Percentiles rank a stretch among this genome's conserved stretches.
These are phyloP conservation scores for Penicillium glabrum DNA, from an alignment of 2,329 filamentous ascomycete genomes.

Conservation along the genomic window DNA sequence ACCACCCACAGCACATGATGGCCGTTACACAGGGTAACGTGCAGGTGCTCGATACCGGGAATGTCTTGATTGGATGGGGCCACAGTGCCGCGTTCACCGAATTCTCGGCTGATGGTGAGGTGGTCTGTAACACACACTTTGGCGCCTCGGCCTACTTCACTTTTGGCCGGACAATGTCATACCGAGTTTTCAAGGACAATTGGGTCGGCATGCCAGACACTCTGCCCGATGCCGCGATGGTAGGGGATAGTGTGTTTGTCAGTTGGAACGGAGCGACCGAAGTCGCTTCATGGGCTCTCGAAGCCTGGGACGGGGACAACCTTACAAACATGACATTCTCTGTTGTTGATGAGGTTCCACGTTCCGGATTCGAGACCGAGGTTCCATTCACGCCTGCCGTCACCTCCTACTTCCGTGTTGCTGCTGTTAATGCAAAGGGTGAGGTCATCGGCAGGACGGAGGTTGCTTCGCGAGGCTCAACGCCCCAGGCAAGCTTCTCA, in stretches of 20 bases:
- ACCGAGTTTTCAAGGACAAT: conserved; percentile 54
- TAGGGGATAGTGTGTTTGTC: conserved; percentile 22
- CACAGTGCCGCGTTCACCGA: conserved; percentile 53
- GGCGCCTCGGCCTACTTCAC: conserved; percentile 48
- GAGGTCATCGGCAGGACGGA: conserved; percentile 22
- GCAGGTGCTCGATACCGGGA: conserved; percentile 33
- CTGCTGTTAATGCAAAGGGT: conserved; percentile 19
- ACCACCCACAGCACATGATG: conserved; percentile 20
- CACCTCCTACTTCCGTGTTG: conserved; percentile 19
- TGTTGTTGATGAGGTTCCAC: conserved; percentile 11
- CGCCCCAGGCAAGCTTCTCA: neutral
- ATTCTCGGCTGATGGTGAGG: conserved; percentile 29
- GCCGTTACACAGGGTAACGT: conserved; percentile 21
- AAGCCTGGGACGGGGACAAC: conserved; percentile 18
- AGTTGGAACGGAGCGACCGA: conserved; percentile 42
- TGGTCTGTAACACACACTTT: conserved; percentile 30
- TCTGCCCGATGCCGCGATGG: conserved; percentile 22
- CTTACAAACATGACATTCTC: conserved; percentile 16
- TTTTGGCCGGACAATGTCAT: conserved; percentile 53
- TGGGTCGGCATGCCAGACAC: conserved; percentile 54
- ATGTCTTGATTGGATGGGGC: conserved; percentile 54
- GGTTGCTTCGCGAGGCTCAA: conserved; percentile 5
- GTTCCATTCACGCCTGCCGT: conserved; percentile 10
- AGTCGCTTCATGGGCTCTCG: conserved; percentile 28
- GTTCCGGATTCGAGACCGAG: conserved; percentile 24